Base-by-base conservation (phyloP, 108 stramenopile species). In the Hondaea fermentalgiana region DNA sequence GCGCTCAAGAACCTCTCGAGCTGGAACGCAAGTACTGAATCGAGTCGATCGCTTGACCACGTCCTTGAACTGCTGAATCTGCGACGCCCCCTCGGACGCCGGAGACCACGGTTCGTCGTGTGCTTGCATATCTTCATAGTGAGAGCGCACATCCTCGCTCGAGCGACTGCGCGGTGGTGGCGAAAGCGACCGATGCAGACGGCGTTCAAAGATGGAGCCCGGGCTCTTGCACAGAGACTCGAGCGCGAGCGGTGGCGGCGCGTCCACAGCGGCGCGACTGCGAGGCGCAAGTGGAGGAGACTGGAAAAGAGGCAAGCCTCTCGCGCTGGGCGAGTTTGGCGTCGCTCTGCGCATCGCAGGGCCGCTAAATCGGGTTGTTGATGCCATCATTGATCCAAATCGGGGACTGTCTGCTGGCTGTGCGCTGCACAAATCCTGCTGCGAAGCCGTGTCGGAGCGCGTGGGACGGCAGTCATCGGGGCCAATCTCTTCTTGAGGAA, bases 221-320 rank as follows among this genome's bases (percentile, higher is more conserved):
- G 76, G 76, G 23, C 49, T 53, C 51, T 83, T 83, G 76, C 76
- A 83, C 45, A 83, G 76, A 6, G 76, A 45, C 51, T 83, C 76
- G 23, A 83, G 51, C 49, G 8, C 28, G 12, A 83, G 51, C 51
- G 76, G 45, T 55, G 76, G 76, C 19, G 64, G 64, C 35, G 64
- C 17, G 28, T 83, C 23, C 17, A 6, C 23, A 35, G 4, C 76
- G 76, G n/a, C n/a, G n/a, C 76, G 76, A 6, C 49, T 55, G 1
- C 76, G 76, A 6, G 76, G 76, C 19, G 76, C 76, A 8, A 83
- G 28, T 12, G 76, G 76, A 8, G 76, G 76, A 8, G 49, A 53
- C 28, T 83, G 76, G 51, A 83, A 83, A 16, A 69, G 21, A 69
- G 64, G 64, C 6, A 28, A 6, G 8, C 12, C 64, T 69, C 64